phyloP scores from a whole-genome alignment of 345 rosid species.

The Salix dunnii region DNA sequence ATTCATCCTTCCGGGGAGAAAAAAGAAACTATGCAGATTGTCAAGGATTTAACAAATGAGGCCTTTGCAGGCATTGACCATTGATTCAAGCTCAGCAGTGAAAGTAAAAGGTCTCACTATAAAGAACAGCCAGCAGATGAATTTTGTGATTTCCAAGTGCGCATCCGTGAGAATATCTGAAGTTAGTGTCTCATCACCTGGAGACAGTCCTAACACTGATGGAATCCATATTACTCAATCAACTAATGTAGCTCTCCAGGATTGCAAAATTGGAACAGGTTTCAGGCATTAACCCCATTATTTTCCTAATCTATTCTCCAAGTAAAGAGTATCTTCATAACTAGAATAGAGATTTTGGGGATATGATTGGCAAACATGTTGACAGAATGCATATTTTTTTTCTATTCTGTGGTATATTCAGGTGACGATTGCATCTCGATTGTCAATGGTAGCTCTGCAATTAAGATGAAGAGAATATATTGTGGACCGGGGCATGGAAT shows the following conservation, averaged over 20 bases:
- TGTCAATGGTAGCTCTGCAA: conserved; percentile 67
- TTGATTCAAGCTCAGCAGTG: conserved; percentile 79
- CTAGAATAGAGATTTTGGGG: background rate
- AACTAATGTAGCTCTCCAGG: conserved; percentile 69
- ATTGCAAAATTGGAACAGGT: conserved; percentile 98
- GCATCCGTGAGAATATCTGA: conserved; percentile 55
- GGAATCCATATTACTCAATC: conserved; percentile 86
- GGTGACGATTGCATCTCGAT: conserved; percentile 94
- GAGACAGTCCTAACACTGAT: conserved; percentile 95
- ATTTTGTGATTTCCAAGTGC: conserved; percentile 69
- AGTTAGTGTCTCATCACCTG: conserved; percentile 74
- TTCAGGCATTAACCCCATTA: conserved; percentile 2
- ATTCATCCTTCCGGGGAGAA: background rate
- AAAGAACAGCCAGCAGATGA: conserved; percentile 93
- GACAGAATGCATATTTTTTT: conserved; percentile 1
- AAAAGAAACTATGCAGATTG: background rate
- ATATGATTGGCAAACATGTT: background rate
- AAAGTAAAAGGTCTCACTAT: conserved; percentile 73
- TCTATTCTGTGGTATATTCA: conserved; percentile 32
- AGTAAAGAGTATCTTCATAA: background rate
- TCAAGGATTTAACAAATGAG: conserved; percentile 18
- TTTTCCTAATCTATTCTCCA: background rate
- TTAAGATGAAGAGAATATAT: conserved; percentile 78
- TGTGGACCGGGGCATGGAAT: conserved; percentile 99
- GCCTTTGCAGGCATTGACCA: conserved; percentile 74